phyloP scores from a whole-genome alignment of 129 eudicot species.

The Solidago caesia region DNA sequence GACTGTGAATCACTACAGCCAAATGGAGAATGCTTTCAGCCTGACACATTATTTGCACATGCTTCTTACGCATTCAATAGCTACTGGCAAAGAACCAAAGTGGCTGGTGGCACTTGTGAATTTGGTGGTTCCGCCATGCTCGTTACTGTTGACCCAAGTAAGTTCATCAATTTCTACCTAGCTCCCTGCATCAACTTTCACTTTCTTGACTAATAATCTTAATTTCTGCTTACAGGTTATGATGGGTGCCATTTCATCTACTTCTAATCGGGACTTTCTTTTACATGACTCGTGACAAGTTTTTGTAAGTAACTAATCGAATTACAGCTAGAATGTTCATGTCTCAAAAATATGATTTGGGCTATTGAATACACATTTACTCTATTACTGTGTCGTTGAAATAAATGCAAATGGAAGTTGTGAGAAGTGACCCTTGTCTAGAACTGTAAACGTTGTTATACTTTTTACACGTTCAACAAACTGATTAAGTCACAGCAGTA shows the following conservation, averaged over 20 bases:
- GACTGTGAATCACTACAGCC: conserved; percentile 78
- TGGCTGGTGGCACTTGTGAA: conserved; percentile 74
- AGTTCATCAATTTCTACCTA: conserved; percentile 9
- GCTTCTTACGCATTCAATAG: conserved; percentile 96
- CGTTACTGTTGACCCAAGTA: conserved; percentile 91
- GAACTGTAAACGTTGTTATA: background rate
- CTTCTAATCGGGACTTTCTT: conserved; percentile 33
- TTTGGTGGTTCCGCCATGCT: conserved; percentile 93
- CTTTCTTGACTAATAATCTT: background rate
- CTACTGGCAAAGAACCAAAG: conserved; percentile 88
- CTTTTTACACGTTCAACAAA: background rate
- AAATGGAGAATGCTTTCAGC: conserved; percentile 66
- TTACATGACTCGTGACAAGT: conserved; percentile 29
- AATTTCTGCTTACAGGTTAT: conserved; percentile 54
- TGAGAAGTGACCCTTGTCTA: background rate
- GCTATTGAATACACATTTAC: conserved; percentile 11
- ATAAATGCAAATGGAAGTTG: conserved; percentile 19
- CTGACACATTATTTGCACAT: conserved; percentile 79
- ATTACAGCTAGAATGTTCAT: conserved; percentile 25
- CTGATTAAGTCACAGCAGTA: background rate
- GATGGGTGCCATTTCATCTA: conserved; percentile 86
- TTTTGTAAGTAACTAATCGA: conserved; percentile 38
- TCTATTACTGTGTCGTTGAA: conserved; percentile 17
- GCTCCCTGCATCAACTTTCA: background rate
- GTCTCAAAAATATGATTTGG: conserved; percentile 27